Evolutionary conservation across 768 basidiomycete species (phyloP), one percentile per base, ranked within the genome.

Genomic region (Mycena olivaceomarginata): DNA sequence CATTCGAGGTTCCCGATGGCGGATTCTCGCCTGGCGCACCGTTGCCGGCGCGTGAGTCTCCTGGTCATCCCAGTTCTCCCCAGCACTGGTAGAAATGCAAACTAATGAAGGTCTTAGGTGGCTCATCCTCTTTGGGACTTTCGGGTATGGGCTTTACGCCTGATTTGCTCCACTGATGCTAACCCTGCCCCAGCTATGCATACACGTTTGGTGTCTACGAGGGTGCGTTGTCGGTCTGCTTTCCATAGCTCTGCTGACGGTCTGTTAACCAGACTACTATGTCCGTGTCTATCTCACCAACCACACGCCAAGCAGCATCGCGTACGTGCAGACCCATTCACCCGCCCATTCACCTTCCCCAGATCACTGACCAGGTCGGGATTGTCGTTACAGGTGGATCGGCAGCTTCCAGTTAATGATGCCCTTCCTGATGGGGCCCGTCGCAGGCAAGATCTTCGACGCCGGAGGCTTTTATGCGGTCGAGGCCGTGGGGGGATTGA

Each of bases 351-450:
- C n/a, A n/a, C n/a, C n/a, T 5, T 39, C 6, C 51, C 5, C 8
- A 22, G 51, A 7, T 8, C n/a, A 53, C 20, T 53, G 16, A 22
- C 51, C n/a, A 20, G 5, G 20, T 53, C 4, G 1, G 51, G 20
- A 53, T 22, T 53, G 16, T 53, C 31, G n/a, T 4, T 10, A 11
- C 39, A 67, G 67, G 63, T 76, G 70, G 82, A 82, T 83, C 31
- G 81, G 80, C 69, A 80, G 81, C 41, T 60, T 82, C 15, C 79
- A 82, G 71, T 45, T 83, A 31, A 74, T 78, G 74, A 80, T 82
- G 82, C 81, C 81, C 39, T 82, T 82, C 45, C 20, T 72, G 67
- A 31, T 63, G 20, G 82, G 2, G n/a, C 67, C 79, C 25, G 72
- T 82, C 9, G 76, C 79, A 8, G 81, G 82, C 13, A 79, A 79